Evolutionary conservation across 441 rosid genomes (phyloP).

Genomic region (Jatropha podagrica): DNA sequence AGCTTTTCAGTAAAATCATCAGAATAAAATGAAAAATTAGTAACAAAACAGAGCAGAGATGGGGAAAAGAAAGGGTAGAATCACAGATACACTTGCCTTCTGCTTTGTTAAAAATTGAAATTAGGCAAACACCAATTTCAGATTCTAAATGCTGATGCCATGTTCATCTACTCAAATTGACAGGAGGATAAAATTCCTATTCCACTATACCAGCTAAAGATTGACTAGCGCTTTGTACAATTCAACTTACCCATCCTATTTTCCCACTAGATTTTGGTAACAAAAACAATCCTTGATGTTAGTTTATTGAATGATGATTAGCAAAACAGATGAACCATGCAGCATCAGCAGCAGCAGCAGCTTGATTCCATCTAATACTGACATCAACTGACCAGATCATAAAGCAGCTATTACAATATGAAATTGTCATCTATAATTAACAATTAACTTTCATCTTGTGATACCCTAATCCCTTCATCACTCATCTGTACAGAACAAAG

Average conservation of each 20-base stretch:
- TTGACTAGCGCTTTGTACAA: slow-evolving; percentile 9
- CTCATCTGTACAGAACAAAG: slow-evolving; percentile 22
- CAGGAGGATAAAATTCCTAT: neutral
- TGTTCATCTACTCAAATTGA: neutral
- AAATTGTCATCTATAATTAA: neutral
- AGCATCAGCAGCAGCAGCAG: neutral
- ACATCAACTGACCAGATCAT: slow-evolving; percentile 4
- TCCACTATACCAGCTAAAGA: neutral
- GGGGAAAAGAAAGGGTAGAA: neutral
- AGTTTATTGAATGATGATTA: neutral
- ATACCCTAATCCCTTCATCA: slow-evolving; percentile 23
- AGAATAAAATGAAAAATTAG: too few species aligned
- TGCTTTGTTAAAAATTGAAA: neutral
- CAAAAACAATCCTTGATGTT: slow-evolving; percentile 10
- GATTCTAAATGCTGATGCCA: neutral
- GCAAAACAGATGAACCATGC: neutral
- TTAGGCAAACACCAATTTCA: neutral
- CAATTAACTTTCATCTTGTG: slow-evolving; percentile 8
- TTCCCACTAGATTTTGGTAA: neutral
- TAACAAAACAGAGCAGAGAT: too few species aligned
- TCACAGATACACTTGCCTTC: neutral
- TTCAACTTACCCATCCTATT: neutral
- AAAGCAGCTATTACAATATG: neutral
- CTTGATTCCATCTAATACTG: neutral
- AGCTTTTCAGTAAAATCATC: too few species aligned